Conservation (phyloP, 768 basidiomycete species). For the Mycena vitilis region DNA sequence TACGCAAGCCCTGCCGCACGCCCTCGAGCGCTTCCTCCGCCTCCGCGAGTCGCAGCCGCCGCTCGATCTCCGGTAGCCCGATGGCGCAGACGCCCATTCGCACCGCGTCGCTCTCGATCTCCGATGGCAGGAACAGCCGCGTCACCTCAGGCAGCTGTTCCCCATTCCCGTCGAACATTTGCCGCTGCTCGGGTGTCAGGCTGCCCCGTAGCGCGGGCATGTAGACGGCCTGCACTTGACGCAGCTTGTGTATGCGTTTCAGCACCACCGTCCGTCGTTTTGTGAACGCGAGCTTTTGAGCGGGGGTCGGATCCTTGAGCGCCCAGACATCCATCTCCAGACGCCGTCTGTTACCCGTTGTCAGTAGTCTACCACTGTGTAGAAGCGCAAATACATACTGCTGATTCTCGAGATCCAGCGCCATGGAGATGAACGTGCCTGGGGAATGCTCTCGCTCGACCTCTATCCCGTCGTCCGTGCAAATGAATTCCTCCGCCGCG, state of each 20-base stretch:
- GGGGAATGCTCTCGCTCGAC: neutral
- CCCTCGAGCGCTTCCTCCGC: neutral
- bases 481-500: neutral
- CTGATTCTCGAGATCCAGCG: neutral
- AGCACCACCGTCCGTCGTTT: neutral
- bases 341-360: neutral
- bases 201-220: neutral
- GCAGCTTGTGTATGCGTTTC: conserved; percentile 14
- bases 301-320: neutral
- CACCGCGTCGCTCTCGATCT: too few species aligned
- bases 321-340: neutral
- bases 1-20: neutral
- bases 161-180: neutral
- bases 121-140: conserved; percentile 11
- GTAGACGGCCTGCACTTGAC: neutral
- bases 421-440: neutral
- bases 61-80: too few species aligned
- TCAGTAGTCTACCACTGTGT: neutral
- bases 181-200: neutral
- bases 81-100: too few species aligned
- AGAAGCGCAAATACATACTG: neutral
- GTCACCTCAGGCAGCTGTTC: neutral
- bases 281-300: neutral
- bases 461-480: neutral
- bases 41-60: too few species aligned